phyloP scores from a whole-genome alignment of 2,329 filamentous ascomycete genomes.

The Fusarium penzigii region DNA sequence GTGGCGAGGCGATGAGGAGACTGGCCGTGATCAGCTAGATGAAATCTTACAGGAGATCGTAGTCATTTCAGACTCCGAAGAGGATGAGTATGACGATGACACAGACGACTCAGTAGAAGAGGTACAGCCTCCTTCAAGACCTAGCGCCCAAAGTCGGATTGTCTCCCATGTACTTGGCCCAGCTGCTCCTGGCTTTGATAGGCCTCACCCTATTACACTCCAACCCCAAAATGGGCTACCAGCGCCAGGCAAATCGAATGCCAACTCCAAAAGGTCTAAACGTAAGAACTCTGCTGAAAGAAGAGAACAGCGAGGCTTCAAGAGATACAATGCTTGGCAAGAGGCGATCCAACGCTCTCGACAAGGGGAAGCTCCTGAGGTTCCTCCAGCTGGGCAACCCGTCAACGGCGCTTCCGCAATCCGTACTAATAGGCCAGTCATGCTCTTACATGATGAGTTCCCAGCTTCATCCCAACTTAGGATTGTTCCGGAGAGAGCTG shows the following conservation, averaged over 20 bases:
- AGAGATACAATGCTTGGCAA: constrained; percentile 48
- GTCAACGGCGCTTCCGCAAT: constrained; percentile 8
- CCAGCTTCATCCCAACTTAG: constrained; percentile 21
- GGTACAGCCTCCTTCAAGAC: constrained; percentile 12
- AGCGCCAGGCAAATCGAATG: constrained; percentile 21
- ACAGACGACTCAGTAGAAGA: constrained; percentile 35
- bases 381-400: constrained; percentile 12
- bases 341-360: constrained; percentile 37
- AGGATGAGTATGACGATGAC: constrained; percentile 43
- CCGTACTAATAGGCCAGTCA: constrained; percentile 5
- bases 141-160: constrained; percentile 7
- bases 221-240: constrained; percentile 10
- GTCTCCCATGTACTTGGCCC: constrained; percentile 13
- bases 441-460: constrained; percentile 15
- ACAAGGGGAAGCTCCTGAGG: constrained; percentile 7
- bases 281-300: constrained; percentile 30
- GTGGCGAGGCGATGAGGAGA: constrained; percentile 72
- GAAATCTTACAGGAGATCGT: constrained; percentile 68
- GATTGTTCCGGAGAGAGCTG: constrained; percentile 17
- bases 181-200: constrained; percentile 15
- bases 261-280: constrained; percentile 31
- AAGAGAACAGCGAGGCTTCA: constrained; percentile 47
- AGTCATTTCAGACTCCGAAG: constrained; percentile 63
- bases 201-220: constrained; percentile 17
- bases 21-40: constrained; percentile 65